Evolutionary conservation across 1,139 yeast genomes (phyloP), one percentile per base, ranked within the genome.

Genomic region (Debaryomycetaceae sp.): DNA sequence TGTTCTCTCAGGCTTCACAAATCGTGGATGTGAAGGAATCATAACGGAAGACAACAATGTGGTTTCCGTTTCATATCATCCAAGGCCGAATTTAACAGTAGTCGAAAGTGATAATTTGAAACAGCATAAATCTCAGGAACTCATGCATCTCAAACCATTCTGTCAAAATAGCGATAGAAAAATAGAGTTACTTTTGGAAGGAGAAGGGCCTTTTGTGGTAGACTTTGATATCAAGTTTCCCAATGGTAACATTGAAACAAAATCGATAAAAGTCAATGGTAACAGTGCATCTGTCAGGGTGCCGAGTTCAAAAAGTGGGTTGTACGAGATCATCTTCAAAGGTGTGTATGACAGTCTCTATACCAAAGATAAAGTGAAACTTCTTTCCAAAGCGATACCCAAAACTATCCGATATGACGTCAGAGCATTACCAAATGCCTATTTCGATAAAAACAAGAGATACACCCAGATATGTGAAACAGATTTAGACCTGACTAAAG

Each of bases 121-220:
- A 44, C 66, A 55, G 44, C 65, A 58, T 42, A 54, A 41, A 44
- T 60, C 48, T 31, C 49, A 54, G 33, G 27, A 47, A 30, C 42
- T 45, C n/a, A 43, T 66, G 20, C 62, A 62, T 35, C 55, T 73
- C 43, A 57, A 54, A 7, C 55, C 73, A 4, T 59, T 70, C 5
- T 74, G 79, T 46, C 72, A 68, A 45, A 58, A 60, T 24, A 57
- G 69, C 40, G 46, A 49, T 1, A 62, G 63, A 40, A 57, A 57
- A 24, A 56, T 66, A 7, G 54, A 55, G 1, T 47, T 74, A 36
- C 44, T 54, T 4, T 54, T 74, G 35, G 56, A 66, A 39, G 97
- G 97, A 0, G 67, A 78, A 5, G 75, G 86, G 0, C 97, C 98
- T 30, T 90, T 89, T 54, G 66, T 79, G 7, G 69, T 91, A 36